phyloP scores from a whole-genome alignment of 2,329 filamentous ascomycete genomes.

The Apiospora koreana region DNA sequence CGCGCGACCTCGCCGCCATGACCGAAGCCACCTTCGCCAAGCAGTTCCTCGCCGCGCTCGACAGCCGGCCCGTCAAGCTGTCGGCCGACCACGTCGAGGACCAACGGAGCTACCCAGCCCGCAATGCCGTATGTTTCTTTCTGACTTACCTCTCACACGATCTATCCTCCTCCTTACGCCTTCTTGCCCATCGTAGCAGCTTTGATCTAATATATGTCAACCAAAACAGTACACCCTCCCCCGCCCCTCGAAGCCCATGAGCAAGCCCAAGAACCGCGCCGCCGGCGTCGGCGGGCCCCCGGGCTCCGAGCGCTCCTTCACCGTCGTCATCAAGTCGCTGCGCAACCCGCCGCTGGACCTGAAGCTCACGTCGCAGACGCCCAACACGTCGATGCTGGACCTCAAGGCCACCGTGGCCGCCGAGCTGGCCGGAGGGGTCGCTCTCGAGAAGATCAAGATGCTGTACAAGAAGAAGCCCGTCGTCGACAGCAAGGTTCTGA shows the following conservation, averaged over 20 bases:
- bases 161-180: neutral
- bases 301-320: slow-evolving; percentile 54
- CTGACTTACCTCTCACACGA: neutral
- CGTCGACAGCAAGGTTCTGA: slow-evolving; percentile 73
- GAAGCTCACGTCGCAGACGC: slow-evolving; percentile 61
- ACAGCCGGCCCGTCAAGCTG: slow-evolving; percentile 77
- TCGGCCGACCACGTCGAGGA: slow-evolving; percentile 91
- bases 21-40: slow-evolving; percentile 85
- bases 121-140: slow-evolving; percentile 66
- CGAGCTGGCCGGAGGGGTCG: slow-evolving; percentile 55
- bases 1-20: slow-evolving; percentile 51
- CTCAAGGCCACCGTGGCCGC: slow-evolving; percentile 71
- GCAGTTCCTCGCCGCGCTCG: slow-evolving; percentile 77
- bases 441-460: slow-evolving; percentile 80
- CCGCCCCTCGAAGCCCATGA: slow-evolving; percentile 61
- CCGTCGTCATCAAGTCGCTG: slow-evolving; percentile 71
- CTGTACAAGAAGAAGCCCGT: slow-evolving; percentile 87
- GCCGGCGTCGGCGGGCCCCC: slow-evolving; percentile 32
- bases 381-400: slow-evolving; percentile 75
- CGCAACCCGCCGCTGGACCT: slow-evolving; percentile 74
- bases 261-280: slow-evolving; percentile 46
- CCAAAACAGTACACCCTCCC: slow-evolving; percentile 71
- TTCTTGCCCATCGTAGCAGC: neutral
- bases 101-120: slow-evolving; percentile 73
- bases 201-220: neutral